A percentile compares a stretch with the other conserved stretches of the same genome.
Conservation (phyloP, 768 basidiomycete genomes). For the Mycena haematopus region DNA sequence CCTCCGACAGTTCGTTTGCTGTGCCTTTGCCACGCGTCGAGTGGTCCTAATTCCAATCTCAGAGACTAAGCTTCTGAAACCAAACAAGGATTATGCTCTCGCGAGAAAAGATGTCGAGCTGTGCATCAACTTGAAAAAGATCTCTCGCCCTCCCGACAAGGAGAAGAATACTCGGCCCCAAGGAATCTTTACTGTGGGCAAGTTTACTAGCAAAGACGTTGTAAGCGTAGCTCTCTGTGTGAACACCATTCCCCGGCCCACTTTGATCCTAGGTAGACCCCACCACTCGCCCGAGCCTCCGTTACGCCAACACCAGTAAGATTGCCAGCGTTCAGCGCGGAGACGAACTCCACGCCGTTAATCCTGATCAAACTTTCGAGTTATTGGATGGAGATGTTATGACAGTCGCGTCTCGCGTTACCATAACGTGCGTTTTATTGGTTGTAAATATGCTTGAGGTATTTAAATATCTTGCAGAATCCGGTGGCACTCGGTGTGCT, state of each 20-base stretch:
- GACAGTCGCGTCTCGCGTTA: conserved; percentile 48
- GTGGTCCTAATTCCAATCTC: conserved; percentile 1
- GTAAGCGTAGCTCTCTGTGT: conserved; percentile 49
- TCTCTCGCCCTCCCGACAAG: conserved; percentile 49
- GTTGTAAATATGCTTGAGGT: background rate
- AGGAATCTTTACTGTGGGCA: conserved; percentile 61
- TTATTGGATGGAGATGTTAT: conserved; percentile 64
- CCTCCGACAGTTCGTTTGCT: background rate
- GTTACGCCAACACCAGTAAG: conserved; percentile 51
- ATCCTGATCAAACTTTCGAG: conserved; percentile 44
- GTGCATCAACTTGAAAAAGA: conserved; percentile 61
- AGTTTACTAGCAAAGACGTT: conserved; percentile 56
- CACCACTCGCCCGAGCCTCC: conserved; percentile 52
- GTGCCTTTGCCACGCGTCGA: background rate
- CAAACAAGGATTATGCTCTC: conserved; percentile 57
- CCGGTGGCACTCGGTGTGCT: conserved; percentile 58
- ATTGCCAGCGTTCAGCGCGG: conserved; percentile 54
- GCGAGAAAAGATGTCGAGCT: conserved; percentile 65
- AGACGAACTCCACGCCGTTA: conserved; percentile 40
- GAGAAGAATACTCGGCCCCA: conserved; percentile 47
- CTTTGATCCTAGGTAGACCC: conserved; percentile 53
- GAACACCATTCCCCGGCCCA: background rate
- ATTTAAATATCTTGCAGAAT: conserved; percentile 42
- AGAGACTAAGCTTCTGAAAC: conserved; percentile 66
- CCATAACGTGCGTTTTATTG: conserved; percentile 51